Evolutionary conservation across 768 basidiomycete genomes (phyloP), one percentile per base, ranked within the genome.

Genomic region (Suillus brevipes): DNA sequence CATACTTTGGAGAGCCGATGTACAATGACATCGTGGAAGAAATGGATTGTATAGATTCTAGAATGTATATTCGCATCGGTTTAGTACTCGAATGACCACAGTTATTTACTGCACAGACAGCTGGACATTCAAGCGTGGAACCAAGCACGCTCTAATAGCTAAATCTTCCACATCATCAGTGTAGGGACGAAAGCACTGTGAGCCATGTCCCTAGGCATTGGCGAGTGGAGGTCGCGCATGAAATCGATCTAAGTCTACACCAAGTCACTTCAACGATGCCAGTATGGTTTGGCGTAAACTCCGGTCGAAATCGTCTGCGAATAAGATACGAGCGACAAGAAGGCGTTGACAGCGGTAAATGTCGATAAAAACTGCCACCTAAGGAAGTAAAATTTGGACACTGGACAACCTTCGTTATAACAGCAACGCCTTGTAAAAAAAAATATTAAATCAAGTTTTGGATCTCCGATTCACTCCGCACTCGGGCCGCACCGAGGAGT

Each of bases 31-130:
- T 36, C 28, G 52, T 31, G 28, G 14, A 28, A 50, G 14, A 50
- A 28, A 18, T 50, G 7, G 3, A 28, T 52, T 31, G 25, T 25
- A 6, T 53, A 53, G n/a, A n/a, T n/a, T n/a, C n/a, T n/a, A n/a
- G 28, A 53, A 31, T 10, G 53, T 9, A 52, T 31, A 36, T 87
- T 70, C 73, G 80, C 87, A 67, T 77, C 76, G 81, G 84, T 80
- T 88, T 90, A 91, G 89, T 91, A 89, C 89, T 90, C 89, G 84
- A 87, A 84, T 83, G 84, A 71, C 86, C 89, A 90, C 78, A 64
- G 63, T 60, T 61, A 59, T 66, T 36, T 72, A 74, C 80, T 77
- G 73, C 63, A 64, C 70, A 65, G 31, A 73, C 72, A 81, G 80
- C 77, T 83, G 83, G 83, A 78, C 85, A 84, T 80, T 85, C 88